Evolutionary conservation across 108 stramenopile species (phyloP).

Genomic region (Cafeteria roenbergensis): DNA sequence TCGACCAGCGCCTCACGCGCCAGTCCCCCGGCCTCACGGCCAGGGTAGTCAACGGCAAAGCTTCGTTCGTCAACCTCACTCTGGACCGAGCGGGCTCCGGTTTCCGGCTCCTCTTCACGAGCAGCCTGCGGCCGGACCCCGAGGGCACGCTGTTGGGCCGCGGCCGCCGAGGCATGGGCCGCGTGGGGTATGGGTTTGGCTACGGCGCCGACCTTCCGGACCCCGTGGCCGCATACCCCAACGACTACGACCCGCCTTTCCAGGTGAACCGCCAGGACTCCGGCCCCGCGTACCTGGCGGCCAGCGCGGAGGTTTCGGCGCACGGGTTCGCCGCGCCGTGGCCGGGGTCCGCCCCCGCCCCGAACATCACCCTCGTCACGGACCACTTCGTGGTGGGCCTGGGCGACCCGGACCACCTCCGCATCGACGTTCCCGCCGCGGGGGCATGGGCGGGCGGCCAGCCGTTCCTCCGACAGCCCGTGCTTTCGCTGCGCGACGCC

Average conservation of each 20-base stretch:
- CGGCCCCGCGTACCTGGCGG: too few relatives aligned
- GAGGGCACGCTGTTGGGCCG: neutral
- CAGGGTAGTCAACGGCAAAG: neutral
- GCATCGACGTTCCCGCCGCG: neutral
- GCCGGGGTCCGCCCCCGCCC: too few relatives aligned
- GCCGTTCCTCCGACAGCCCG: slow-evolving; percentile 5
- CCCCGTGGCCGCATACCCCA: too few relatives aligned
- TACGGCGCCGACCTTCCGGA: neutral
- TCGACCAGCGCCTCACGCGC: neutral
- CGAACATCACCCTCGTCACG: neutral
- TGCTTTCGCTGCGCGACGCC: neutral
- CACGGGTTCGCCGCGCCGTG: too few relatives aligned
- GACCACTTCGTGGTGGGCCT: neutral
- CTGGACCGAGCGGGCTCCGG: neutral
- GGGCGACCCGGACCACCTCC: neutral
- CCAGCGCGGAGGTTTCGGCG: too few relatives aligned
- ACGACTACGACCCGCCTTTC: too few relatives aligned
- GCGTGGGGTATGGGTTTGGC: neutral
- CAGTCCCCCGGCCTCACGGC: neutral
- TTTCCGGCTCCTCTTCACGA: neutral
- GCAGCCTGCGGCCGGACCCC: neutral
- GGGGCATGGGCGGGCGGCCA: slow-evolving; percentile 8
- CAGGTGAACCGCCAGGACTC: too few relatives aligned
- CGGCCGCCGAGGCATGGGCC: too few relatives aligned
- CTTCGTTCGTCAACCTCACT: neutral